These are phyloP conservation scores for Lecanicillium sp. DNA, from an alignment of 2,329 filamentous ascomycete genomes.

Conservation along the genomic window DNA sequence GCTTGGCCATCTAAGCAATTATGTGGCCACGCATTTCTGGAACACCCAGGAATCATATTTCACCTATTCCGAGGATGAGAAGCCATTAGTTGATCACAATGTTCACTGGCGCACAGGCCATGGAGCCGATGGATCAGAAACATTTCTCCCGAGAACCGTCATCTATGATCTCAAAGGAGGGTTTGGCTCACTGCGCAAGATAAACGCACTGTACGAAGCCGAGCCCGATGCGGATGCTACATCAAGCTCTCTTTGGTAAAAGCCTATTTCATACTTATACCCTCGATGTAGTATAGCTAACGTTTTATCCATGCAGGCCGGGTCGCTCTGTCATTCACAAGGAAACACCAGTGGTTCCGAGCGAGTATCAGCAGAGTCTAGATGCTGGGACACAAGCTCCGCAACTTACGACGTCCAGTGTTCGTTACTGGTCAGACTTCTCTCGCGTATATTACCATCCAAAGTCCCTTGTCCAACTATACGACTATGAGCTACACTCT, in stretches of 20 bases:
- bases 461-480: slow-evolving; percentile 75
- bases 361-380: slow-evolving; percentile 71
- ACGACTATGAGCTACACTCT: slow-evolving; percentile 79
- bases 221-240: slow-evolving; percentile 24
- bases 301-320: slow-evolving; percentile 40
- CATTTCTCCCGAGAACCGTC: slow-evolving; percentile 82
- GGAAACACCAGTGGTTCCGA: slow-evolving; percentile 58
- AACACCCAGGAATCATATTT: slow-evolving; percentile 97
- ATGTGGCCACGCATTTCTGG: slow-evolving; percentile 94
- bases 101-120: slow-evolving; percentile 82
- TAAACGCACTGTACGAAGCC: slow-evolving; percentile 78
- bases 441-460: slow-evolving; percentile 91
- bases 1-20: slow-evolving; percentile 88
- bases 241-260: slow-evolving; percentile 26
- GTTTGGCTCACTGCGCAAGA: slow-evolving; percentile 80
- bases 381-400: slow-evolving; percentile 64
- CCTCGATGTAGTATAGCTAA: slow-evolving; percentile 2
- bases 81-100: slow-evolving; percentile 38
- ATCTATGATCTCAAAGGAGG: slow-evolving; percentile 94
- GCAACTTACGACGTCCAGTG: slow-evolving; percentile 56
- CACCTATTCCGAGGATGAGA: slow-evolving; percentile 59
- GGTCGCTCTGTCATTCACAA: slow-evolving; percentile 61
- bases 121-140: slow-evolving; percentile 77
- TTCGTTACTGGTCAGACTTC: slow-evolving; percentile 97
- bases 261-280: neutral